Percentiles rank a stretch among this genome's conserved stretches.
phyloP scores from a whole-genome alignment of 2,329 filamentous ascomycete genomes.

The Coniochaeta prunicola region DNA sequence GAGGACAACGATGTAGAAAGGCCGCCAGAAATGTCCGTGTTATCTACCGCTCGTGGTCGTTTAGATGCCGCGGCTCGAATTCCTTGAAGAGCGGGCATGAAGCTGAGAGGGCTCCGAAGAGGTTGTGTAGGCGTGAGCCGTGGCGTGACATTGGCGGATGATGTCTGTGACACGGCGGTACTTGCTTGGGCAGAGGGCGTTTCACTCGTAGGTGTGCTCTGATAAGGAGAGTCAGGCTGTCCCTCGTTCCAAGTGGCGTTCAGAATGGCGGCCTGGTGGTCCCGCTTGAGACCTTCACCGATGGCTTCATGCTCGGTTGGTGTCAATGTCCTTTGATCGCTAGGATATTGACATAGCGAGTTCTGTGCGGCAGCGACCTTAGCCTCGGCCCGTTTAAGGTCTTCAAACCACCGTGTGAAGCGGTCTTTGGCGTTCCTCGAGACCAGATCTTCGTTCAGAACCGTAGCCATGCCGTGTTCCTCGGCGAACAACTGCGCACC shows the following conservation, averaged over 20 bases:
- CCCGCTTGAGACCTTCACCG: conserved; percentile 18
- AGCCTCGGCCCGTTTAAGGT: conserved; percentile 45
- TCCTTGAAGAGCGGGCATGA: conserved; percentile 7
- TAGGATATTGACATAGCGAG: background rate
- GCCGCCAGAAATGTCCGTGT: background rate
- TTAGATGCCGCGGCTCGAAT: background rate
- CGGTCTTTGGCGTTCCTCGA: conserved; percentile 73
- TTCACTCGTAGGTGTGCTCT: background rate
- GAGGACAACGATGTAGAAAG: background rate
- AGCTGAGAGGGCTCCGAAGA: conserved; percentile 6
- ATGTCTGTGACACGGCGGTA: background rate
- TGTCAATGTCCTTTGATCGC: conserved; percentile 2
- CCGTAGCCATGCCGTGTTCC: conserved; percentile 65
- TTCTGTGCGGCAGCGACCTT: background rate
- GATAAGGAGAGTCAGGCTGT: conserved; percentile 48
- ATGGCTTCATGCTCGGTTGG: conserved; percentile 11
- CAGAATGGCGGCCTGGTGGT: conserved; percentile 48
- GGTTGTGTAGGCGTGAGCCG: conserved; percentile 5
- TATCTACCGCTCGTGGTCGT: background rate
- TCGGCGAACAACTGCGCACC: conserved; percentile 83
- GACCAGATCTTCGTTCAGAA: conserved; percentile 72
- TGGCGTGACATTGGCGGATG: background rate
- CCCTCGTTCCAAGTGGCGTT: conserved; percentile 56
- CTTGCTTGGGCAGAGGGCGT: background rate
- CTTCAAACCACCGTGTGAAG: conserved; percentile 70